A percentile compares a stretch with the other conserved stretches of the same genome.
phyloP scores from a whole-genome alignment of 345 rosid species.

The Eucalyptus globulus region DNA sequence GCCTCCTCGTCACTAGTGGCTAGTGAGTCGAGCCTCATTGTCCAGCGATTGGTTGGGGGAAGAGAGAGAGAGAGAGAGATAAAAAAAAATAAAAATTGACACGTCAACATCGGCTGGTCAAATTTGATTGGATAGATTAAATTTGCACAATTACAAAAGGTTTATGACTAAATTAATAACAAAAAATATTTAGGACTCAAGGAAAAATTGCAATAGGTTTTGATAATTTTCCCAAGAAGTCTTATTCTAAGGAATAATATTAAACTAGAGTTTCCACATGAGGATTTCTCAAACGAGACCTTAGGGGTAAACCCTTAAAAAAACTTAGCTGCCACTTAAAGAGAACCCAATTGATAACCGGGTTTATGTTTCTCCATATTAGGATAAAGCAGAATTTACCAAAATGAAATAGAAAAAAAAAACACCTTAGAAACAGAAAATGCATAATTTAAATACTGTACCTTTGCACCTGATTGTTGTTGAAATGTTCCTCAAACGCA shows the following conservation, averaged over 20 bases:
- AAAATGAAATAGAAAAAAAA: not conserved
- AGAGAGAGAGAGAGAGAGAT: no score
- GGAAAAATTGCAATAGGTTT: no score
- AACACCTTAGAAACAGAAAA: not conserved
- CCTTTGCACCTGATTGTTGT: not conserved
- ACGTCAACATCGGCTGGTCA: accelerated
- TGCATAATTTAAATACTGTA: not conserved
- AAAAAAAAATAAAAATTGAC: no score
- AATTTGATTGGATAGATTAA: no score
- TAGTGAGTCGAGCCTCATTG: no score
- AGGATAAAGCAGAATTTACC: not conserved
- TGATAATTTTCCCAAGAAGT: not conserved
- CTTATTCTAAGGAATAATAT: not conserved
- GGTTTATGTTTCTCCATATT: not conserved
- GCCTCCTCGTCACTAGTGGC: no score
- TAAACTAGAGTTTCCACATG: not conserved
- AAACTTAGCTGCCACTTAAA: not conserved
- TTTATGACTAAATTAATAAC: no score
- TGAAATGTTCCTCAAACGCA: not conserved
- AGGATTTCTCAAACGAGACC: not conserved
- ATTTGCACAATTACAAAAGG: accelerated
- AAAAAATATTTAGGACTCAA: no score
- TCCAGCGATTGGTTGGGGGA: no score
- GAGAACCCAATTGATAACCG: not conserved
- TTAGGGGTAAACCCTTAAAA: not conserved